Conservation (phyloP, 176 grass and related monocot genomes). For the Otatea glauca region DNA sequence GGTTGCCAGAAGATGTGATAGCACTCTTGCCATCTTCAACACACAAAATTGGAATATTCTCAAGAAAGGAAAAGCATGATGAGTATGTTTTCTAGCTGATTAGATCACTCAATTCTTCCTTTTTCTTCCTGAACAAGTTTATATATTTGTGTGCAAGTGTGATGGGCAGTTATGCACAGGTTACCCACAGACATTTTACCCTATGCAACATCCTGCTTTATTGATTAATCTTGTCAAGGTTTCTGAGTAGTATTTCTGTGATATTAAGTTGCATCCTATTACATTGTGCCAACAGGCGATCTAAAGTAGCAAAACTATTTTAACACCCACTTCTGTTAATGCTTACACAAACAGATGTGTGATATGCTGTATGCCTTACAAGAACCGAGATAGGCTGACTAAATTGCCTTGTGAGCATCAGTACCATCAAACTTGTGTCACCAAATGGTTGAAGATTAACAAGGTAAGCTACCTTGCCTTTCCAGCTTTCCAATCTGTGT, state of each 20-base stretch:
- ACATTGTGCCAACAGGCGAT: neutral
- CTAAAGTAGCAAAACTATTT: slow-evolving; percentile 14
- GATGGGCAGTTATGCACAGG: neutral
- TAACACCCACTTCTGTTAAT: slow-evolving; percentile 24
- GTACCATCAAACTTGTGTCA: slow-evolving; percentile 75
- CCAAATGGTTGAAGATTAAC: slow-evolving; percentile 89
- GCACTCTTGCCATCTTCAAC: slow-evolving; percentile 58
- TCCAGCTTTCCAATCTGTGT: slow-evolving; percentile 1
- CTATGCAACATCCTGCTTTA: slow-evolving; percentile 4
- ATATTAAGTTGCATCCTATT: slow-evolving; percentile 13
- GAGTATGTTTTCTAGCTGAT: slow-evolving; percentile 65
- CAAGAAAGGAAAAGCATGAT: slow-evolving; percentile 72
- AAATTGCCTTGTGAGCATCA: slow-evolving; percentile 84
- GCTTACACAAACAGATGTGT: slow-evolving; percentile 73
- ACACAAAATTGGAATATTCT: slow-evolving; percentile 82
- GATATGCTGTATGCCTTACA: slow-evolving; percentile 81
- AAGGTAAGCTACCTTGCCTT: slow-evolving; percentile 56
- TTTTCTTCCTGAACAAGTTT: neutral
- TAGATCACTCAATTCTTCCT: neutral
- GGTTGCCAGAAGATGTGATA: slow-evolving; percentile 69
- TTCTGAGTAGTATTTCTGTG: neutral
- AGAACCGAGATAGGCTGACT: slow-evolving; percentile 76
- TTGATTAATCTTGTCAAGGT: neutral
- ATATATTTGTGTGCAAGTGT: slow-evolving; percentile 7
- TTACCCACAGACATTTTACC: neutral